These are phyloP conservation scores for Lenwebbia sp. DNA, from an alignment of 345 rosid species.

Conservation along the genomic window DNA sequence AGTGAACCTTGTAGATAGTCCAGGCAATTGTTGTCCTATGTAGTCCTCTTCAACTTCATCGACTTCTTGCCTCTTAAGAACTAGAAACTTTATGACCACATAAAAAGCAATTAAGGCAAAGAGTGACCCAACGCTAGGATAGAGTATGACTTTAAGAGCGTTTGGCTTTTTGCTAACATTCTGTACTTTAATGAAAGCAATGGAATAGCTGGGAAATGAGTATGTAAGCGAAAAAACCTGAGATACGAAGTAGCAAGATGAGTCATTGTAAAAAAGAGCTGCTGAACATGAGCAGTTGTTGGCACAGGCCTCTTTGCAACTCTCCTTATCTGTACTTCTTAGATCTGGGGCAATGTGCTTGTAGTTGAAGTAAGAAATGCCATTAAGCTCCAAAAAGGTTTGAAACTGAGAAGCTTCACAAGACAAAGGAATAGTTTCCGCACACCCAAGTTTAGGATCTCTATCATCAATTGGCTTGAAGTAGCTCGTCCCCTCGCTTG, in stretches of 20 bases:
- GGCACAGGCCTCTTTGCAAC: constrained; percentile 6
- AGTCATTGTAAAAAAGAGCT: not conserved
- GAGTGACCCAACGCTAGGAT: not conserved
- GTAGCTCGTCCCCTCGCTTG: not conserved
- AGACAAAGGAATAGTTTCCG: not conserved
- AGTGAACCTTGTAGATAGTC: constrained; percentile 11
- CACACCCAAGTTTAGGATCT: not conserved
- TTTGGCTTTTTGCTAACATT: too few relatives aligned
- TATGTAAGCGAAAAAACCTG: constrained; percentile 4
- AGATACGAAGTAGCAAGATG: constrained; percentile 5
- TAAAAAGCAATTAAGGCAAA: not conserved
- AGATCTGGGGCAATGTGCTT: not conserved
- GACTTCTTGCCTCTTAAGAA: not conserved
- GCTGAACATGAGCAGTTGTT: constrained; percentile 17
- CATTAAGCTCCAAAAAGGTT: not conserved
- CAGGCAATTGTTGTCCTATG: constrained; percentile 4
- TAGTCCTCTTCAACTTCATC: constrained; percentile 5
- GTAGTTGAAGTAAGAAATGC: not conserved
- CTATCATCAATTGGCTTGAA: not conserved
- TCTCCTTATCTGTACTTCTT: not conserved
- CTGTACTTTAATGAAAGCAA: not conserved
- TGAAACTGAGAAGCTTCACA: not conserved
- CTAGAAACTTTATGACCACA: not conserved
- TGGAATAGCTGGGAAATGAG: not conserved
- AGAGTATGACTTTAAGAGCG: not conserved